phyloP scores from a whole-genome alignment of 2,329 filamentous ascomycete genomes.

The Periglandula ipomoeae region DNA sequence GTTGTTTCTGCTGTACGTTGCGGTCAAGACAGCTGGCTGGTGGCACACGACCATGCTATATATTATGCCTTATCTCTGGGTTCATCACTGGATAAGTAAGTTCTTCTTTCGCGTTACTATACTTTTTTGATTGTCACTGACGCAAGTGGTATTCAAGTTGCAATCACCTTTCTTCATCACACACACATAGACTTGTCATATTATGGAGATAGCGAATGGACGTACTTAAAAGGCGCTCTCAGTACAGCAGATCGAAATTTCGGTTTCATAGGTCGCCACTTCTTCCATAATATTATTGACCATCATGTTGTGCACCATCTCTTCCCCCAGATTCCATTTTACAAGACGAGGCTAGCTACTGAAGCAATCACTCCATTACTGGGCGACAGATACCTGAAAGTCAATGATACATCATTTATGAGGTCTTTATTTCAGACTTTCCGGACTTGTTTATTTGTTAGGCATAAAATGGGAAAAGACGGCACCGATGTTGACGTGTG shows the following conservation, averaged over 20 bases:
- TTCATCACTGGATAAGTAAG: constrained; percentile 59
- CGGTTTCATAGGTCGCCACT: constrained; percentile 50
- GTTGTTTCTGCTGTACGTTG: constrained; percentile 25
- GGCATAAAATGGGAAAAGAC: too few relatives aligned
- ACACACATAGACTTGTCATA: constrained; percentile 26
- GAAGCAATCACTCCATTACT: constrained; percentile 75
- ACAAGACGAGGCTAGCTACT: constrained; percentile 46
- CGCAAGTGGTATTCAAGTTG: constrained; percentile 36
- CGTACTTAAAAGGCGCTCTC: constrained; percentile 50
- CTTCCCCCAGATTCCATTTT: constrained; percentile 31
- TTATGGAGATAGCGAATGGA: constrained; percentile 48
- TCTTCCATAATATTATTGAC: constrained; percentile 54
- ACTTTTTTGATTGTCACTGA: neutral
- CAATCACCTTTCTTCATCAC: constrained; percentile 68
- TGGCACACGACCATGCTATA: constrained; percentile 48
- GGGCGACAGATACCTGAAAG: too few relatives aligned
- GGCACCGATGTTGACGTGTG: too few relatives aligned
- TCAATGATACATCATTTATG: too few relatives aligned
- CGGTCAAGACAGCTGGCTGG: constrained; percentile 49
- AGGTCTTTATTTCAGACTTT: too few relatives aligned
- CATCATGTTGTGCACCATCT: constrained; percentile 55
- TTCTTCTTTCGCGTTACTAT: neutral
- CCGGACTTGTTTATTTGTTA: too few relatives aligned
- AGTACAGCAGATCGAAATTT: constrained; percentile 55
- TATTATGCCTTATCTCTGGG: constrained; percentile 57